Conservation (phyloP, 345 rosid species). For the Murraya koenigii region DNA sequence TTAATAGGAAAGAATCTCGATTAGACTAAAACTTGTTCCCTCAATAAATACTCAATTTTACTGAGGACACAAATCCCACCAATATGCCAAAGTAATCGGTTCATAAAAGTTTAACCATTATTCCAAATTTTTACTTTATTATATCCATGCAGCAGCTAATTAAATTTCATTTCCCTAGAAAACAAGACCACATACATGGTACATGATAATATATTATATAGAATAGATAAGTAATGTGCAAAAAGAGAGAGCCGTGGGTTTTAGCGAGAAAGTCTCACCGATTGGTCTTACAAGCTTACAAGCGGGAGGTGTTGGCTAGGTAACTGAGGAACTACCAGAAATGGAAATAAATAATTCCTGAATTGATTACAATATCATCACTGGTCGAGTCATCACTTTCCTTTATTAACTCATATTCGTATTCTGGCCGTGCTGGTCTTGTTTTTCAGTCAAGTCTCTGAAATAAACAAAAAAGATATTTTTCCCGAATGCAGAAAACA, state of each 20-base stretch:
- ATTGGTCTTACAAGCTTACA: not conserved
- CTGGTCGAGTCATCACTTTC: slow-evolving; percentile 1
- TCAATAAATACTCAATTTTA: too few species aligned
- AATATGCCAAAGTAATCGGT: too few species aligned
- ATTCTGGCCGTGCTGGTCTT: slow-evolving; percentile 1
- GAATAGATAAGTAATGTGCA: too few species aligned
- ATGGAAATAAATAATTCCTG: not conserved
- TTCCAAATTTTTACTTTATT: too few species aligned
- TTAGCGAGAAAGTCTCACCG: not conserved
- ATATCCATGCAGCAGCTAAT: not conserved
- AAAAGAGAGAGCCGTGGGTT: slow-evolving; percentile 7
- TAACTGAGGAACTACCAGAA: not conserved
- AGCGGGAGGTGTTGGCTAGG: not conserved
- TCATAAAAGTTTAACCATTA: not conserved
- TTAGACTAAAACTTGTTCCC: too few species aligned
- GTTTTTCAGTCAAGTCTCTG: not conserved
- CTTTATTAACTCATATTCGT: not conserved
- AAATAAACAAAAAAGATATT: slow-evolving; percentile 9
- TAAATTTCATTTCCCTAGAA: not conserved
- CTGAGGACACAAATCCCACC: too few species aligned
- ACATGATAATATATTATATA: not conserved
- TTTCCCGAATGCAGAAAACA: not conserved
- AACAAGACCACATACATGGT: not conserved
- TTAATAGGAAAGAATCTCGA: too few species aligned
- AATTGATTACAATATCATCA: not conserved